Conservation (phyloP, 345 rosid species). For the Populus pruinosa region DNA sequence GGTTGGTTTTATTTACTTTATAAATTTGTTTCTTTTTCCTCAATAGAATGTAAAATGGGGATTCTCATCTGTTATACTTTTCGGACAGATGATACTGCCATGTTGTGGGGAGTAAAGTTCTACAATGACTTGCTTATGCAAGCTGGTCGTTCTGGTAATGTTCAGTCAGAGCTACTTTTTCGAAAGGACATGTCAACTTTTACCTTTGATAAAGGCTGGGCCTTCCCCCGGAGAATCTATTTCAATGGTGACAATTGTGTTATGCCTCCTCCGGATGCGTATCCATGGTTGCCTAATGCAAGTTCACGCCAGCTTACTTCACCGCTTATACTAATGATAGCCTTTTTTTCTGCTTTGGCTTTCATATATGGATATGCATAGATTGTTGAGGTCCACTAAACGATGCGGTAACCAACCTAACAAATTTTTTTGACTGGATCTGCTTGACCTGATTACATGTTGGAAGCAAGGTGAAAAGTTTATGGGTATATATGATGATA, state of each 20-base stretch:
- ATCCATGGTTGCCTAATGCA: conserved; percentile 82
- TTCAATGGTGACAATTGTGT: conserved; percentile 90
- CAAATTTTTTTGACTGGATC: conserved; percentile 14
- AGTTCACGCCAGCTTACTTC: conserved; percentile 30
- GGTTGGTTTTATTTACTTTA: neutral
- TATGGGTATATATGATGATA: neutral
- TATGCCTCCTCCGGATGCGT: conserved; percentile 79
- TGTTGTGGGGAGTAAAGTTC: conserved; percentile 77
- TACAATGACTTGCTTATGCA: conserved; percentile 74
- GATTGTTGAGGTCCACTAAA: neutral
- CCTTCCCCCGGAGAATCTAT: conserved; percentile 78
- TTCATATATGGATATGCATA: conserved; percentile 29
- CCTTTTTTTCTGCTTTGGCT: conserved; percentile 37
- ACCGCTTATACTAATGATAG: conserved; percentile 20
- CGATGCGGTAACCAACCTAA: neutral
- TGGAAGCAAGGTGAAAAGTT: conserved; percentile 2
- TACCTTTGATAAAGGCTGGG: conserved; percentile 88
- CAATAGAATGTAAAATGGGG: neutral
- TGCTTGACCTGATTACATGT: neutral
- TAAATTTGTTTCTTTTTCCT: neutral
- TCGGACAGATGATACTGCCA: conserved; percentile 68
- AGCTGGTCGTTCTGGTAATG: conserved; percentile 77
- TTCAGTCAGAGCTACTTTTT: conserved; percentile 83
- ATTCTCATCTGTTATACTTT: neutral
- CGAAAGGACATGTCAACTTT: conserved; percentile 56